phyloP scores from a whole-genome alignment of 2,329 filamentous ascomycete genomes.

The Cladosporium sp. region DNA sequence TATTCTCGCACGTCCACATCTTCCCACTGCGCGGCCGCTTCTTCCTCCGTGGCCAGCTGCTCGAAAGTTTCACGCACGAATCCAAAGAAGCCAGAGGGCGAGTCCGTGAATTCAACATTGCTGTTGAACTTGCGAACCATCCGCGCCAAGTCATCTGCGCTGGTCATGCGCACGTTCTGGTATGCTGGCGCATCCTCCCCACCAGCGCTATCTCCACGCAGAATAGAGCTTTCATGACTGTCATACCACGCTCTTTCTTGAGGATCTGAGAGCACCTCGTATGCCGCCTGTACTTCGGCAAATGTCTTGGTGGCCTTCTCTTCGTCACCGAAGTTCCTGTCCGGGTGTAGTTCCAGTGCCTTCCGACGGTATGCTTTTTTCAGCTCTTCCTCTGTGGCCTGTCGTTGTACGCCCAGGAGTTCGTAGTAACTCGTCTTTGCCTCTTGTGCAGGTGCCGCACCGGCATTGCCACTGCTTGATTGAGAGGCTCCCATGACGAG shows the following conservation, averaged over 20 bases:
- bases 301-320: constrained; percentile 80
- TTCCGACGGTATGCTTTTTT: constrained; percentile 90
- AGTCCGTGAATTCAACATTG: constrained; percentile 73
- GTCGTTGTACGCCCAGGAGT: constrained; percentile 66
- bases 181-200: constrained; percentile 53
- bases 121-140: constrained; percentile 78
- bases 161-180: constrained; percentile 69
- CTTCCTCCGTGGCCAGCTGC: constrained; percentile 74
- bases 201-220: constrained; percentile 57
- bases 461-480: neutral
- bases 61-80: constrained; percentile 73
- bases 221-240: constrained; percentile 80
- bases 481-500: constrained; percentile 12
- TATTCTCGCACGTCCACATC: constrained; percentile 60
- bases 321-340: constrained; percentile 83
- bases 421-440: constrained; percentile 80
- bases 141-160: constrained; percentile 70
- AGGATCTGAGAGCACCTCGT: constrained; percentile 91
- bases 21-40: constrained; percentile 66
- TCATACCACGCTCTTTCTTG: constrained; percentile 98
- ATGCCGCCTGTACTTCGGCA: constrained; percentile 86
- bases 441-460: constrained; percentile 16
- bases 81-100: constrained; percentile 77
- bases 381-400: constrained; percentile 82
- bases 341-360: constrained; percentile 88